Base-by-base conservation (phyloP, 306 rosid genomes). In the Trifolium subterraneum region DNA sequence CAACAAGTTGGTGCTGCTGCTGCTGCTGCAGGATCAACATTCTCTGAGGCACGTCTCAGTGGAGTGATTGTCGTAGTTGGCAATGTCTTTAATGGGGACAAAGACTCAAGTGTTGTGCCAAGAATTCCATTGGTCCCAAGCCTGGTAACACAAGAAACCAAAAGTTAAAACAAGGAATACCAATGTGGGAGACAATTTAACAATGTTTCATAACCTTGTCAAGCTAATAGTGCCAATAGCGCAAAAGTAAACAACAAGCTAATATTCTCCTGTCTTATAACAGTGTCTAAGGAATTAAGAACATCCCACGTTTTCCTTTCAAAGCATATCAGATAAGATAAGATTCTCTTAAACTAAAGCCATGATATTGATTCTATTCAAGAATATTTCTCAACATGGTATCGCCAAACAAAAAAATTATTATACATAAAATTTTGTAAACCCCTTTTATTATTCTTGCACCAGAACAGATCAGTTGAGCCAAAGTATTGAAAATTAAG, bases 81-180 rank as follows among this genome's bases (percentile, higher is more conserved):
- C 71, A 90, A 86, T 61, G 88, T 83, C 85, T 92, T 92, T 51
- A 85, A 74, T 1, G 93, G 84, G 45, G 98, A 88, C 76, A 95
- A 62, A 18, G 96, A 85, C 79, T 90, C 98, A 35, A 92, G 83
- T 0, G 99, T 87, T 76, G 88, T 80, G 42, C 92, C 88, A 31
- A 92, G 90, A 76, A 92, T 82, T 73, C 99, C 93, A 23, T 93
- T 95, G 62, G 77, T 74, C 77, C 96, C 92, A 75, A 88, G 79
- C 97, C 99, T 95, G 73, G 56, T 66, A 23, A 72, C 31, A 72
- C 42, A 72, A 67, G 29, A 41, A 82, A 72, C 44, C 6, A 55
- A 75, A 29, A 48, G 79, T 81, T 56, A 56, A 22, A 11, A 73
- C 11, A 2, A 29, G n/a, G 12, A 67, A 27, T 59, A 72, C 70